Percentiles rank a stretch among this genome's conserved stretches.
Evolutionary conservation across 192 early-diverging fungal species (phyloP).

Genomic region (Mortierella antarctica): DNA sequence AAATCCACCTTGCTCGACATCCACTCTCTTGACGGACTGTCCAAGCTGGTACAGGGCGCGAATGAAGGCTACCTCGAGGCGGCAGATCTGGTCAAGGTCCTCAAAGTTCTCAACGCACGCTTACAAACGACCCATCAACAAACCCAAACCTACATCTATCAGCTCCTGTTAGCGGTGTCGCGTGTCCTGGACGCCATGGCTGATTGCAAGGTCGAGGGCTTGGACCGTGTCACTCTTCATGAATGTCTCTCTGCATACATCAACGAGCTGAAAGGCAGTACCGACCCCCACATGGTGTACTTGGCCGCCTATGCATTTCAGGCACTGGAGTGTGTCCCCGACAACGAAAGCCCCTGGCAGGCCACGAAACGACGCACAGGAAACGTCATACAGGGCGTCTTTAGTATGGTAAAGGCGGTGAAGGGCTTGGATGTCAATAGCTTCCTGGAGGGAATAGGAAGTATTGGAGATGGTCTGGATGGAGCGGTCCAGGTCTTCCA

Average conservation of each 20-base stretch:
- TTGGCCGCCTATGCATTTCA: slow-evolving; percentile 19
- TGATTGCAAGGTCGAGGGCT: slow-evolving; percentile 9
- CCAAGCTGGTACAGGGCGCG: not conserved
- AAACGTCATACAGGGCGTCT: slow-evolving; percentile 11
- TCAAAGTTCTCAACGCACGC: not conserved
- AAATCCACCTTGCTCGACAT: not conserved
- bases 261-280: slow-evolving; percentile 8
- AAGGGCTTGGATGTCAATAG: slow-evolving; percentile 12
- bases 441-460: slow-evolving; percentile 3
- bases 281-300: slow-evolving; percentile 13
- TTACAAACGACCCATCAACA: not conserved
- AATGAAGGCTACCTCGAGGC: not conserved
- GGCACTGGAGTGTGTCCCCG: slow-evolving; percentile 14
- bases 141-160: not conserved
- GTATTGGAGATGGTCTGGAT: slow-evolving; percentile 15
- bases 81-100: slow-evolving; percentile 16
- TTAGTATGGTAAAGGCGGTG: slow-evolving; percentile 12
- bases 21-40: not conserved
- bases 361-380: slow-evolving; percentile 13
- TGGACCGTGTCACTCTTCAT: slow-evolving; percentile 15
- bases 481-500: slow-evolving; percentile 14
- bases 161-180: not conserved
- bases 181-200: slow-evolving; percentile 2
- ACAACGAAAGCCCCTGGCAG: slow-evolving; percentile 21
- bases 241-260: slow-evolving; percentile 8